Conservation (phyloP, 1,284 basidiomycete species). For the Apiotrichum akiyoshidainum region DNA sequence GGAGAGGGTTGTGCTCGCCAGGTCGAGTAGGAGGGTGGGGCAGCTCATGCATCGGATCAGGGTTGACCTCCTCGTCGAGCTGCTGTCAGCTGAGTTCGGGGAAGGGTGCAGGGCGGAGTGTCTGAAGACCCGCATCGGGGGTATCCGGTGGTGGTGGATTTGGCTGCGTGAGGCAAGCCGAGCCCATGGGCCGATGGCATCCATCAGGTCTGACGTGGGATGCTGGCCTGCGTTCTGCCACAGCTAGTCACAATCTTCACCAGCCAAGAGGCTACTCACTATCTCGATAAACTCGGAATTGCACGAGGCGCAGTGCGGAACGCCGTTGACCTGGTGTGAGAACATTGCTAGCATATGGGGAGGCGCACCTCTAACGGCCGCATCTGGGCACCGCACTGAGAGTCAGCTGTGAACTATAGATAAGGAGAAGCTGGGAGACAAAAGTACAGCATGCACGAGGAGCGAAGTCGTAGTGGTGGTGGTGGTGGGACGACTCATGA, state of each 20-base stretch:
- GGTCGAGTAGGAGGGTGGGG: slow-evolving; percentile 37
- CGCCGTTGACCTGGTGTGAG: slow-evolving; percentile 27
- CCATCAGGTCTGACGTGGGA: too few relatives aligned
- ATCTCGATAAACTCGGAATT: slow-evolving; percentile 47
- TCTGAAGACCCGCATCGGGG: too few relatives aligned
- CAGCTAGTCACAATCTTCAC: too few relatives aligned
- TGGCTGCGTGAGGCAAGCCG: not conserved
- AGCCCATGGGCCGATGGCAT: too few relatives aligned
- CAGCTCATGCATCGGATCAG: slow-evolving; percentile 42
- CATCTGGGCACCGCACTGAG: slow-evolving; percentile 45
- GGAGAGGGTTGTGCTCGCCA: not conserved
- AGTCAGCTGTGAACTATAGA: slow-evolving; percentile 5
- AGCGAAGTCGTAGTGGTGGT: too few relatives aligned
- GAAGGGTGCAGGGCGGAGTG: too few relatives aligned
- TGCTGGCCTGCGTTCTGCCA: too few relatives aligned
- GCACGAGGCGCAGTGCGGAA: slow-evolving; percentile 43
- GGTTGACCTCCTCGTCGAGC: slow-evolving; percentile 45
- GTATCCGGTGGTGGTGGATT: not conserved
- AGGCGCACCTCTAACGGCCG: slow-evolving; percentile 33
- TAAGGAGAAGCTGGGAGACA: not conserved
- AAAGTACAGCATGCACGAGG: not conserved
- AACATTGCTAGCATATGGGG: not conserved
- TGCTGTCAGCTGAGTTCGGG: slow-evolving; percentile 13
- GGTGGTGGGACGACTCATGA: not conserved
- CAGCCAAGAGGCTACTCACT: slow-evolving; percentile 20